Conservation (phyloP, 1,139 yeast species). For the Sugiyamaella castrensis region DNA sequence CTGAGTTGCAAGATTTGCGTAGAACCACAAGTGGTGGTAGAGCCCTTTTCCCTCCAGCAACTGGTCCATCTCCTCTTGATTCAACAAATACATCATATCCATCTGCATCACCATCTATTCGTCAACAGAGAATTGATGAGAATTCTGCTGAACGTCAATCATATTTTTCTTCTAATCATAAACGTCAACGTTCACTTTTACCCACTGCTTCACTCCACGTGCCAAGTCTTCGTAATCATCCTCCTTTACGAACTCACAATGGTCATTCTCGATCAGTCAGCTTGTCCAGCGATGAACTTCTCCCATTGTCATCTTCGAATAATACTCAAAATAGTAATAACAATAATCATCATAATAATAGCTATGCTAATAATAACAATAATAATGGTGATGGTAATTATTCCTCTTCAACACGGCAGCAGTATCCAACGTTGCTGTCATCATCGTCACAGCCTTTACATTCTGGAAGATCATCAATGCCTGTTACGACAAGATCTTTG, state of each 20-base stretch:
- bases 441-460: background rate
- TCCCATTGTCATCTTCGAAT: too few species aligned
- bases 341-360: too few species aligned
- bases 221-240: slow-evolving; percentile 4
- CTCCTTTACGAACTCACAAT: slow-evolving; percentile 2
- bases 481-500: slow-evolving; percentile 1
- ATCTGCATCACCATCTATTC: background rate
- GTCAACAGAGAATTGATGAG: background rate
- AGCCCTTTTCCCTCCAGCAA: background rate
- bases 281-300: background rate
- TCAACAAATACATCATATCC: background rate
- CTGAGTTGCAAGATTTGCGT: slow-evolving; percentile 26
- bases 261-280: slow-evolving; percentile 9
- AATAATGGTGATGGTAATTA: background rate
- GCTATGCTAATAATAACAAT: background rate
- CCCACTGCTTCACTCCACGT: background rate
- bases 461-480: slow-evolving; percentile 4
- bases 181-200: too few species aligned
- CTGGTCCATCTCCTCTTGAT: background rate
- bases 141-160: too few species aligned
- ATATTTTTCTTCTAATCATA: too few species aligned
- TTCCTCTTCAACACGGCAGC: slow-evolving; percentile 2
- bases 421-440: slow-evolving; percentile 2
- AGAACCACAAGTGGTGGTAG: slow-evolving; percentile 22
- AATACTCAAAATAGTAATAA: too few species aligned